Evolutionary conservation across 305 asterid species (phyloP), one percentile per base, ranked within the genome.

Genomic region (Solanum aculeatissimum): DNA sequence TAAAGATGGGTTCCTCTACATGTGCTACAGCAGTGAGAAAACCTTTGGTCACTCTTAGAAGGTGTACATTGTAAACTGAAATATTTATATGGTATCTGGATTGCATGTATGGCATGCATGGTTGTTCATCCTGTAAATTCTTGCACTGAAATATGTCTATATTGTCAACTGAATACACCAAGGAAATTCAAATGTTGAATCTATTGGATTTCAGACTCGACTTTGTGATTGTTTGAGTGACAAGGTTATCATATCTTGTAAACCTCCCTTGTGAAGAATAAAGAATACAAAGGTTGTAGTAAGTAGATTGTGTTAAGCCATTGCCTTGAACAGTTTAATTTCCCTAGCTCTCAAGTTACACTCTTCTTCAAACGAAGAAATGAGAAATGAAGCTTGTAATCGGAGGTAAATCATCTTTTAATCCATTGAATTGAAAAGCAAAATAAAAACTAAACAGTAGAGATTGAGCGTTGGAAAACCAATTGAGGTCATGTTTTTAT

Each of bases 11-110:
- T 96, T 96, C 91, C 91, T 96, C 58, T 96, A 96, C 88, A 90
- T 96, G 97, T 94, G 97, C 92, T 96, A 96, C 94, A 93, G 99
- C 91, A 94, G 97, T 45, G 99, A 96, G 93, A 93, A 96, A 88
- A 94, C 99, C 71, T 96, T 96, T 74, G 99, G 99, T 53, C 66
- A 78, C 47, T 51, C 49, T 19, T 53, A 19, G 65, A 18, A 77
- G 5, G 19, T 78, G 82, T 53, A 51, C 82, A 78, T 51, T 53
- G 82, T 53, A 62, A 27, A 78, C 83, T 78, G 63, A 18, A 78
- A 49, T 27, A 27, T 25, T 18, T 27, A 27, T 16, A 53, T 78
- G 83, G 83, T 32, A 78, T 78, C 32, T 51, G 82, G 7, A 51
- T 75, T 77, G 29, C 65, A 45, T 45, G 81, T 25, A 21, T 23